Evolutionary conservation across 2,329 filamentous ascomycete genomes (phyloP).

Genomic region (Penicillium frequentans): DNA sequence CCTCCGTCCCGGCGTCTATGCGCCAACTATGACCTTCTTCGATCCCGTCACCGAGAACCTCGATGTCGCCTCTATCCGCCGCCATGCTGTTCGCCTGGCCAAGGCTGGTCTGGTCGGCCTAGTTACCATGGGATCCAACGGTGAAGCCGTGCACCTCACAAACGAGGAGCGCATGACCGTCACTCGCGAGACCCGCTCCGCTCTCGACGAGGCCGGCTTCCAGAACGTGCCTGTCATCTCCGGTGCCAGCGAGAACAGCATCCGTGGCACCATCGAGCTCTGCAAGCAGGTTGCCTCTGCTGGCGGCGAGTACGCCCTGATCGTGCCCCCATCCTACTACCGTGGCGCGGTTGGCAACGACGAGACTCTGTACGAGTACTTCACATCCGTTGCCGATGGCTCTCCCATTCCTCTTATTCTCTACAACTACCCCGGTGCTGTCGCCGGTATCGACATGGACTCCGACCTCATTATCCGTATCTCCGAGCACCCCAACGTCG

Average conservation of each 20-base stretch:
- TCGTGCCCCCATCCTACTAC: constrained; percentile 84
- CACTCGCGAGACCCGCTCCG: constrained; percentile 75
- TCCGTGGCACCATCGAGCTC: constrained; percentile 75
- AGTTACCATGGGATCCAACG: constrained; percentile 87
- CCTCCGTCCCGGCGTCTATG: constrained; percentile 80
- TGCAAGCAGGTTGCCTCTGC: constrained; percentile 65
- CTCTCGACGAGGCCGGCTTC: constrained; percentile 79
- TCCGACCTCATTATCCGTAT: constrained; percentile 81
- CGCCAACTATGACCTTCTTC: constrained; percentile 90
- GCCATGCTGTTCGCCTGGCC: constrained; percentile 75
- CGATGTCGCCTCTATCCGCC: constrained; percentile 76
- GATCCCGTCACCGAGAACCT: constrained; percentile 79
- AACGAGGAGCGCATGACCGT: constrained; percentile 73
- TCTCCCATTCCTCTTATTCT: constrained; percentile 77
- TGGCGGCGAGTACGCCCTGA: constrained; percentile 76
- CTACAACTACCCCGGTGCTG: constrained; percentile 90
- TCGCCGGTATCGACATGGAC: constrained; percentile 85
- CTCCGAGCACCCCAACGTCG: constrained; percentile 76
- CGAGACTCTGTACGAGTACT: constrained; percentile 71
- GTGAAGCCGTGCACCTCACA: constrained; percentile 82
- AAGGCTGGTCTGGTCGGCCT: constrained; percentile 77
- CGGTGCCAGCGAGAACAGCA: constrained; percentile 77
- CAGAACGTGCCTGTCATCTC: constrained; percentile 74
- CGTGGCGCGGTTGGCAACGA: constrained; percentile 70
- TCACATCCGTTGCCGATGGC: constrained; percentile 70